Percentiles rank a stretch among this genome's conserved stretches.
These are phyloP conservation scores for Mycena kentingensis DNA, from an alignment of 768 basidiomycete species.

Conservation along the genomic window DNA sequence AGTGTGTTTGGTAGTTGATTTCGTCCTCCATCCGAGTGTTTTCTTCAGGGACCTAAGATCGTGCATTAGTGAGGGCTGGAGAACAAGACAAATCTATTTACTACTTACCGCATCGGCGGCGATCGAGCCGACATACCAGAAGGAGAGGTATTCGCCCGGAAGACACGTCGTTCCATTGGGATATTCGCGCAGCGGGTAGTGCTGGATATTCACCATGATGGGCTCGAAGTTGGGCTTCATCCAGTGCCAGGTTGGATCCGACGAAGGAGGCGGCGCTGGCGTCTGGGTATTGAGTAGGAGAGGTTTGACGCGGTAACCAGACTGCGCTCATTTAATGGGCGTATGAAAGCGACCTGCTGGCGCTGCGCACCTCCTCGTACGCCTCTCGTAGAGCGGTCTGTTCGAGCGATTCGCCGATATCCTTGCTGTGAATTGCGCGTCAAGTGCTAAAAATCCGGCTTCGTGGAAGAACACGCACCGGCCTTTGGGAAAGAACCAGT, in stretches of 20 bases:
- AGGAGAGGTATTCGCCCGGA: slow-evolving; percentile 56
- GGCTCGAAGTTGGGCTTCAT: slow-evolving; percentile 42
- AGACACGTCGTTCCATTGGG: slow-evolving; percentile 11
- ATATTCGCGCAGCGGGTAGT: slow-evolving; percentile 15
- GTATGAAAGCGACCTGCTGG: background rate
- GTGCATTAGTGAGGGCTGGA: background rate
- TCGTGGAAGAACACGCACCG: slow-evolving; percentile 4
- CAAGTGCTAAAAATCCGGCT: background rate
- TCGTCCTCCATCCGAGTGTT: slow-evolving; percentile 65
- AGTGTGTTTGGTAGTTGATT: slow-evolving; percentile 44
- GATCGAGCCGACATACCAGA: slow-evolving; percentile 60
- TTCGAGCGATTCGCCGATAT: slow-evolving; percentile 64
- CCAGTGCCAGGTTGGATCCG: slow-evolving; percentile 2
- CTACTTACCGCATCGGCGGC: slow-evolving; percentile 52
- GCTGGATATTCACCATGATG: slow-evolving; percentile 39
- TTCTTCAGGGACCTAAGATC: slow-evolving; percentile 43
- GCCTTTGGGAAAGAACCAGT: slow-evolving; percentile 67
- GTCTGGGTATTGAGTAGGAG: slow-evolving; percentile 46
- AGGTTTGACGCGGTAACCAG: slow-evolving; percentile 50
- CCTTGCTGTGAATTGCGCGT: slow-evolving; percentile 46
- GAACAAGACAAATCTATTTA: too few relatives aligned
- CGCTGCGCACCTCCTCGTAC: slow-evolving; percentile 60
- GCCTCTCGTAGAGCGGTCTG: slow-evolving; percentile 62
- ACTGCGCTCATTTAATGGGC: slow-evolving; percentile 34
- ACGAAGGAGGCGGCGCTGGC: slow-evolving; percentile 43